A percentile compares a stretch with the other conserved stretches of the same genome.
Evolutionary conservation across 2,329 filamentous ascomycete species (phyloP).

Genomic region (Penicillium janthinellum): DNA sequence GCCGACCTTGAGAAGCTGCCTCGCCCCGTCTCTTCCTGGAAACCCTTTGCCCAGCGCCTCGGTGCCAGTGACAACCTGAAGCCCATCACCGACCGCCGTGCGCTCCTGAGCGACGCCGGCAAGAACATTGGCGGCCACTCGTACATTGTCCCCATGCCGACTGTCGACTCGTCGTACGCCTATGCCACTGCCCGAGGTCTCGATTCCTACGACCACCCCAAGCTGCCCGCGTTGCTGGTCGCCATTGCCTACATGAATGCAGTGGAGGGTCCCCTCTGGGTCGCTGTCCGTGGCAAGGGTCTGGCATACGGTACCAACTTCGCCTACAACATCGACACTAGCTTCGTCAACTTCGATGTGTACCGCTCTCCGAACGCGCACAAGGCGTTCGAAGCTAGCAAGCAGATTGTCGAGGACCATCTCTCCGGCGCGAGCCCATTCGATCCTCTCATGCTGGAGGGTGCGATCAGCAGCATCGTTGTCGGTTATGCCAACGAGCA

Average conservation of each 20-base stretch:
- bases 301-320: constrained; percentile 89
- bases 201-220: constrained; percentile 72
- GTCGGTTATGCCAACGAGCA: constrained; percentile 85
- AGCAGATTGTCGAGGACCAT: constrained; percentile 72
- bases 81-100: constrained; percentile 69
- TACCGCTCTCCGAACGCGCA: constrained; percentile 88
- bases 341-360: constrained; percentile 79
- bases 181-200: constrained; percentile 75
- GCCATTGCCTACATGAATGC: constrained; percentile 89
- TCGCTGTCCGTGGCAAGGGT: constrained; percentile 86
- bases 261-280: constrained; percentile 93
- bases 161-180: constrained; percentile 88
- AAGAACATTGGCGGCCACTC: constrained; percentile 72
- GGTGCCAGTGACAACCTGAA: constrained; percentile 59
- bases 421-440: constrained; percentile 71
- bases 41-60: constrained; percentile 59
- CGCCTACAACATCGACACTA: constrained; percentile 73
- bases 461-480: constrained; percentile 87
- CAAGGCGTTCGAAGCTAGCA: constrained; percentile 79
- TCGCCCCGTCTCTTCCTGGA: constrained; percentile 79
- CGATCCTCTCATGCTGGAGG: constrained; percentile 81
- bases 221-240: constrained; percentile 81
- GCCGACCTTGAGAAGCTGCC: constrained; percentile 75
- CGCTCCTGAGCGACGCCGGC: constrained; percentile 75
- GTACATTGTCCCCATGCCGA: constrained; percentile 84